Conservation (phyloP, 495 filamentous ascomycete species). For the Lasiosphaeria miniovina region DNA sequence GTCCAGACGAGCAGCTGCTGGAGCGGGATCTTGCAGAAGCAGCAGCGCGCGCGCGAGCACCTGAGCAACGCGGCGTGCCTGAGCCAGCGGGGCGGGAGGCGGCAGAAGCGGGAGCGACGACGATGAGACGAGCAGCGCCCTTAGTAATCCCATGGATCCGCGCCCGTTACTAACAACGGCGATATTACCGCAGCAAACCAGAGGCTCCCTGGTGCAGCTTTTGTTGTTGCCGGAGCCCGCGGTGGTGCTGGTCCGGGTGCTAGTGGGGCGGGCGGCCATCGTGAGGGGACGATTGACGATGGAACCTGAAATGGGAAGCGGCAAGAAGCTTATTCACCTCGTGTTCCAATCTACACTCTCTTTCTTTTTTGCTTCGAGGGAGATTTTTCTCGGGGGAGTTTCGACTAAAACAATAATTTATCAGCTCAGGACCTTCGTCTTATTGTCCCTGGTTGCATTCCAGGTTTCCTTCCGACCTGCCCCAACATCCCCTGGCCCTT, state of each 20-base stretch:
- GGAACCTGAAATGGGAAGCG: background rate
- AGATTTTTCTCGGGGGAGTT: too few relatives aligned
- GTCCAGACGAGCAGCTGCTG: background rate
- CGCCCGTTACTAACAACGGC: background rate
- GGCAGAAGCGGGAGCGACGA: too few relatives aligned
- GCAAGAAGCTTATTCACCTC: background rate
- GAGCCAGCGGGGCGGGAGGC: too few relatives aligned
- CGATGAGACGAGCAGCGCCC: conserved; percentile 11
- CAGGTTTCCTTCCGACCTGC: too few relatives aligned
- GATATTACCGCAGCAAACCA: background rate
- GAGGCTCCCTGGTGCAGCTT: background rate
- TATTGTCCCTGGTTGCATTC: too few relatives aligned
- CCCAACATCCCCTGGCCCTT: too few relatives aligned
- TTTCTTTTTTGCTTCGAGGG: too few relatives aligned
- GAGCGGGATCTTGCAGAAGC: background rate
- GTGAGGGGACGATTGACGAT: background rate
- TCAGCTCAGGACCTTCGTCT: too few relatives aligned
- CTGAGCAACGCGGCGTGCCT: too few relatives aligned
- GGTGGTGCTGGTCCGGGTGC: too few relatives aligned
- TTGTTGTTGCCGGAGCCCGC: background rate
- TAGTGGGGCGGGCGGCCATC: background rate
- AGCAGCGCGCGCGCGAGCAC: background rate
- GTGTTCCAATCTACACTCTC: too few relatives aligned
- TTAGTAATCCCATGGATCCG: conserved; percentile 34
- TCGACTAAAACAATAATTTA: too few relatives aligned